Percentiles rank a stretch among this genome's conserved stretches.
Evolutionary conservation across 1,284 basidiomycete species (phyloP).

Genomic region (Fomitopsis pinicola): DNA sequence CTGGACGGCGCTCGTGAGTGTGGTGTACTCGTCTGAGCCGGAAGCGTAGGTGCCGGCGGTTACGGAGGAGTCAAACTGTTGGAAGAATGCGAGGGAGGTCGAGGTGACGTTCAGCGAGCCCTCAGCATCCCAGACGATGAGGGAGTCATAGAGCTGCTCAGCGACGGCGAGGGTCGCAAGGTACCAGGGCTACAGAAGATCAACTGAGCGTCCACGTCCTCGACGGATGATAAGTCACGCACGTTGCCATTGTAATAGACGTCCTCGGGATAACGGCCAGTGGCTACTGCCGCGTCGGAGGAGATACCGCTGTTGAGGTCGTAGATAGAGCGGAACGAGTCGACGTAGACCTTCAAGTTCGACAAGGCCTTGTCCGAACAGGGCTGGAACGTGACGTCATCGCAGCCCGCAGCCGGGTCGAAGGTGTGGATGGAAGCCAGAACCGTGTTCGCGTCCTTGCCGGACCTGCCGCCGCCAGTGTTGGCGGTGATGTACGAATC

Average conservation of each 20-base stretch:
- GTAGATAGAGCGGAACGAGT: slow-evolving; percentile 51
- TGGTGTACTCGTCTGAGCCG: slow-evolving; percentile 25
- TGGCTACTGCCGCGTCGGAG: slow-evolving; percentile 39
- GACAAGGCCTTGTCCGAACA: slow-evolving; percentile 56
- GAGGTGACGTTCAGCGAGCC: slow-evolving; percentile 32
- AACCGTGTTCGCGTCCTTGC: slow-evolving; percentile 41
- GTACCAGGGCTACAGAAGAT: slow-evolving; percentile 35
- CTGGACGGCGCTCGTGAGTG: slow-evolving; percentile 31
- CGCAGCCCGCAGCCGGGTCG: slow-evolving; percentile 46
- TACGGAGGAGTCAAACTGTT: slow-evolving; percentile 31
- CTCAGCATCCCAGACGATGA: slow-evolving; percentile 34
- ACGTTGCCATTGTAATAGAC: slow-evolving; percentile 51
- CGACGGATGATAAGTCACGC: neutral
- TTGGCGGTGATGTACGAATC: slow-evolving; percentile 36
- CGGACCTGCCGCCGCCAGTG: slow-evolving; percentile 36
- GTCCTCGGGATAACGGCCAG: slow-evolving; percentile 56
- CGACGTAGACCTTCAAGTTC: slow-evolving; percentile 48
- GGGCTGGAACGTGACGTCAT: slow-evolving; percentile 51
- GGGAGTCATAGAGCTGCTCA: slow-evolving; percentile 42
- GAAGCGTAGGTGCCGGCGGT: slow-evolving; percentile 33
- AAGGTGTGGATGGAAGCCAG: slow-evolving; percentile 44
- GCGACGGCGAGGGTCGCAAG: slow-evolving; percentile 37
- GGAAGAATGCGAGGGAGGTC: slow-evolving; percentile 41
- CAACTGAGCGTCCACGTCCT: neutral
- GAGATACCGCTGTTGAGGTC: slow-evolving; percentile 45